These are phyloP conservation scores for Acidiella bohemica DNA, from an alignment of 495 filamentous ascomycete genomes.

Conservation along the genomic window DNA sequence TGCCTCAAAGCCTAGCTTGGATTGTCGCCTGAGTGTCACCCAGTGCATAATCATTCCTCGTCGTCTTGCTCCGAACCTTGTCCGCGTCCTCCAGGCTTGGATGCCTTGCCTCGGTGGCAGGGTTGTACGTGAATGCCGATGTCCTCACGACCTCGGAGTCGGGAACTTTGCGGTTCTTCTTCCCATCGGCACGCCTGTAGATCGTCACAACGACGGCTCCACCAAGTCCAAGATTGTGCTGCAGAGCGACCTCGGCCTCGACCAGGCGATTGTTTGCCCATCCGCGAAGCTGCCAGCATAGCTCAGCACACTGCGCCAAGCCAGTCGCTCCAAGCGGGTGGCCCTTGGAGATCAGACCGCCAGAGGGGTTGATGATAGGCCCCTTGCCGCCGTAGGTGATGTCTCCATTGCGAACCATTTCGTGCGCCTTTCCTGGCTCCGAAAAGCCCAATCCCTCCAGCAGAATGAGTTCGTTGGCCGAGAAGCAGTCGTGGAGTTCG, in stretches of 20 bases:
- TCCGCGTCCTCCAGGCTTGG: constrained; percentile 65
- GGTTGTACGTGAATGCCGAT: constrained; percentile 76
- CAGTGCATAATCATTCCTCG: constrained; percentile 58
- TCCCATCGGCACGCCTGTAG: constrained; percentile 76
- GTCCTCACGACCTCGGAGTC: constrained; percentile 45
- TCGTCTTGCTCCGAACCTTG: constrained; percentile 54
- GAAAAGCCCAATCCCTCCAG: constrained; percentile 77
- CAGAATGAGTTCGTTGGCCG: constrained; percentile 80
- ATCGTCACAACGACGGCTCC: constrained; percentile 86
- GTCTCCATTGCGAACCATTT: constrained; percentile 74
- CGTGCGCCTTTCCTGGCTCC: constrained; percentile 73
- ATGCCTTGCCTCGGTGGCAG: constrained; percentile 75
- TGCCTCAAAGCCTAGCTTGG: constrained; percentile 49
- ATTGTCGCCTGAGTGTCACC: constrained; percentile 61
- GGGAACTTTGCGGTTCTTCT: constrained; percentile 41
- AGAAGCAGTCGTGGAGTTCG: constrained; percentile 96
- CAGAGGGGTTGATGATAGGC: constrained; percentile 80
- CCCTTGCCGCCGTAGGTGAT: constrained; percentile 80
- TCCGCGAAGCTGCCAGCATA: constrained; percentile 79
- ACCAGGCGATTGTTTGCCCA: constrained; percentile 76
- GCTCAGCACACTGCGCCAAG: constrained; percentile 85
- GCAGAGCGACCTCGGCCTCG: constrained; percentile 54
- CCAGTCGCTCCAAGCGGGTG: constrained; percentile 90
- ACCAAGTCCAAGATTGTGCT: constrained; percentile 89
- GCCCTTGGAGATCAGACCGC: constrained; percentile 89